Base-by-base conservation (phyloP, 805 yeast genomes). In the Teunomyces aglyptinius region DNA sequence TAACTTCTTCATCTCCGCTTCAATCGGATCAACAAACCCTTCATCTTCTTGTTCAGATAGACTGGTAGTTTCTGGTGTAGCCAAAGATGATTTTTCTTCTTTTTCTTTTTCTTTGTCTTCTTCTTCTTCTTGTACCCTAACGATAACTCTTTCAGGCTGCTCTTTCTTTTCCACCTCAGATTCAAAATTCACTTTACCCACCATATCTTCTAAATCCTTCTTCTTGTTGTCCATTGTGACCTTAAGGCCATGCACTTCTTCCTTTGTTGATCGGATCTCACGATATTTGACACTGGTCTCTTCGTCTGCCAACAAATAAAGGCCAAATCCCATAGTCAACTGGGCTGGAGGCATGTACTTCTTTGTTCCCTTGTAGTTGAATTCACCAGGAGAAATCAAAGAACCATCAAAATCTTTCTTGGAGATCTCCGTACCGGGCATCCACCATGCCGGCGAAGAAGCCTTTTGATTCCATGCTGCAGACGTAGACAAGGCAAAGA, bases 381-480 rank as follows among this genome's bases (percentile, higher is more conserved):
- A 77, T 41, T 73, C 65, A 3, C 92, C 94, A 3, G 85, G 69
- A 1, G 82, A 76, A 40, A 90, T 67, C 18, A 83, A 68, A 4
- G 73, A 62, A 0, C 81, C 82, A 40, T 80, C 84, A 46, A 74
- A 74, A 55, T 87, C 91, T 42, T 78, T 78, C 57, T 89, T 88
- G 1, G 89, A 80, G 2, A 92, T 76, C 40, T 81, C 84, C 13
- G 64, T 62, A 1, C 90, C 90, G 31, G 73, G 75, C n/a, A 87
- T 80, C 79, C 82, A 86, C 95, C 96, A 90, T 2, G 96, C 85
- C 2, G 96, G 83, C 0, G 88, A 80, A 1, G 89, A 80, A 26
- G 85, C 76, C 61, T 91, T 92, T 44, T 85, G 79, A 33, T 85
- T 91, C 99, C 99, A 94, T 0, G 96, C 96, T 35, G 78, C 82